Evolutionary conservation across 164 flowering plant species (phyloP).

Genomic region (Berberis vulgaris): DNA sequence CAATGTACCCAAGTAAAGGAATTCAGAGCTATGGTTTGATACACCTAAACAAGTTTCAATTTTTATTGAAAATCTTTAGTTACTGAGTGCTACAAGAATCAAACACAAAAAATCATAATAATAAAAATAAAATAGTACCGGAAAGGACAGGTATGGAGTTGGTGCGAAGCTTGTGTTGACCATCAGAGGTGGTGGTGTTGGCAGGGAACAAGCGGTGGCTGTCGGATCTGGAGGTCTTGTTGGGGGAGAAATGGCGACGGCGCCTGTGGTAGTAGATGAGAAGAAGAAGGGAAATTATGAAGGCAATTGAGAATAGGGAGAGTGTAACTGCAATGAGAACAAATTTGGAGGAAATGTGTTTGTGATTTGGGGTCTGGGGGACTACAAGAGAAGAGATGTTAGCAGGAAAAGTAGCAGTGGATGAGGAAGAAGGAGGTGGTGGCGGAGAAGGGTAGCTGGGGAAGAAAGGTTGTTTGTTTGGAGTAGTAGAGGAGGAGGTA

Average conservation of each 20-base stretch:
- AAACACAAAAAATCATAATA: too few relatives aligned
- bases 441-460: slow-evolving; percentile 41
- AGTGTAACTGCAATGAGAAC: slow-evolving; percentile 21
- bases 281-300: slow-evolving; percentile 16
- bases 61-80: too few relatives aligned
- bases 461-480: slow-evolving; percentile 34
- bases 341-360: slow-evolving; percentile 23
- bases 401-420: slow-evolving; percentile 46
- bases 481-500: slow-evolving; percentile 14
- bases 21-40: slow-evolving; percentile 42
- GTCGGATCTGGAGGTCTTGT: slow-evolving; percentile 31
- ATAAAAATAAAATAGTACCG: too few relatives aligned
- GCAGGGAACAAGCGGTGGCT: slow-evolving; percentile 27
- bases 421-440: slow-evolving; percentile 17
- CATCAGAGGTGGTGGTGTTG: slow-evolving; percentile 11
- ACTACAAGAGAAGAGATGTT: slow-evolving; percentile 46
- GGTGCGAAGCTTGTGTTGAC: neutral
- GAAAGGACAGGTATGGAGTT: too few relatives aligned
- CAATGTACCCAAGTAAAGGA: slow-evolving; percentile 67
- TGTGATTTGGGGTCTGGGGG: slow-evolving; percentile 25
- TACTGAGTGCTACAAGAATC: too few relatives aligned
- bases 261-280: slow-evolving; percentile 15
- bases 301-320: slow-evolving; percentile 22
- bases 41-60: too few relatives aligned
- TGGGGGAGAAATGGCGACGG: slow-evolving; percentile 5